Evolutionary conservation across 164 flowering plant species (phyloP).

Genomic region (Kingdonia uniflora): DNA sequence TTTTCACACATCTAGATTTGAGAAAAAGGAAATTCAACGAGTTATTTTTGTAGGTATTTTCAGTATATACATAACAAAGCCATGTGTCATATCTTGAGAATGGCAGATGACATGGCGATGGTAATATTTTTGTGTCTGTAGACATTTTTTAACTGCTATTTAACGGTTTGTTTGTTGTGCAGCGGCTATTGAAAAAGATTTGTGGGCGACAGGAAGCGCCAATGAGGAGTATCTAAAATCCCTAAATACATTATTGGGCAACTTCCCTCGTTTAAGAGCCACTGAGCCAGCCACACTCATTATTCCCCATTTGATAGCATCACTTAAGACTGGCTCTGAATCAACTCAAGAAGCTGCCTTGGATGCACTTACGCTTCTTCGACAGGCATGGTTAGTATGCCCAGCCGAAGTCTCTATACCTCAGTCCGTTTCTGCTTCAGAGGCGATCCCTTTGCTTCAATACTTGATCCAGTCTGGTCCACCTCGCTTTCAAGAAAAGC

Average conservation of each 20-base stretch:
- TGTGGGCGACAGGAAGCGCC: slow-evolving; percentile 84
- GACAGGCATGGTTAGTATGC: slow-evolving; percentile 99
- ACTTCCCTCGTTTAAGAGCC: slow-evolving; percentile 93
- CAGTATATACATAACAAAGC: too few species aligned
- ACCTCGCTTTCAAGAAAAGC: slow-evolving; percentile 96
- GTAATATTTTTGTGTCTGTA: slow-evolving; percentile 41
- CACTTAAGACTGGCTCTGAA: slow-evolving; percentile 83
- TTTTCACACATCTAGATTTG: too few species aligned
- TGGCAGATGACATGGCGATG: slow-evolving; percentile 75
- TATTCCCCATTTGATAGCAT: slow-evolving; percentile 85
- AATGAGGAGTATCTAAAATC: slow-evolving; percentile 91
- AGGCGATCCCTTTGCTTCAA: slow-evolving; percentile 87
- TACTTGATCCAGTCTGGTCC: slow-evolving; percentile 93
- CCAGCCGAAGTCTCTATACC: slow-evolving; percentile 93
- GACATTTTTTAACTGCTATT: not conserved
- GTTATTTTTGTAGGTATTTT: too few species aligned
- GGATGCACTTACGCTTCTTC: slow-evolving; percentile 78
- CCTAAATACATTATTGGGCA: slow-evolving; percentile 67
- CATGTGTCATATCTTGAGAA: too few species aligned
- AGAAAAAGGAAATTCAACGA: too few species aligned
- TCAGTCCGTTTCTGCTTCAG: slow-evolving; percentile 94
- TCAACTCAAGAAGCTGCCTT: slow-evolving; percentile 96
- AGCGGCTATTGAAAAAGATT: slow-evolving; percentile 95
- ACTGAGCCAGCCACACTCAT: slow-evolving; percentile 95
- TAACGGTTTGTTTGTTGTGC: slow-evolving; percentile 12